These are phyloP conservation scores for Saitozyma sp. DNA, from an alignment of 768 basidiomycete genomes.

Conservation along the genomic window DNA sequence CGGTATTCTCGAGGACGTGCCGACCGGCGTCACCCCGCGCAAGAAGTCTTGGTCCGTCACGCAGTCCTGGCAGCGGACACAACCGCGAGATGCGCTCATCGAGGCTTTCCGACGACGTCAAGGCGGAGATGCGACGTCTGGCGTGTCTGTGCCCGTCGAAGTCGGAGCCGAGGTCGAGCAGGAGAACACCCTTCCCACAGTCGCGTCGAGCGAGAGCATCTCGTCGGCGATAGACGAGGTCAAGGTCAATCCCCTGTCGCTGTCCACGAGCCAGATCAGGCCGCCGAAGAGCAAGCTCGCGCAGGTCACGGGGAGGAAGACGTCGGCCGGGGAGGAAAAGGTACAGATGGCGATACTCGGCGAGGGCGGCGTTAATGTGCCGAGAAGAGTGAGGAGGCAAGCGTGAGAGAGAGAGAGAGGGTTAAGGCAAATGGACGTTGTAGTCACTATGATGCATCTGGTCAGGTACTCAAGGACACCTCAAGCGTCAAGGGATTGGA, in stretches of 20 bases:
- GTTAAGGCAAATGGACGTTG: too few relatives aligned
- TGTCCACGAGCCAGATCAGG: constrained; percentile 1
- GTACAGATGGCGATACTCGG: constrained; percentile 7
- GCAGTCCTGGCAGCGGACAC: constrained; percentile 41
- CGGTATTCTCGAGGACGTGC: constrained; percentile 46
- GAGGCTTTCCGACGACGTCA: constrained; percentile 6
- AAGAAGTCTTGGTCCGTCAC: constrained; percentile 47
- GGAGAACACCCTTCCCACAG: too few relatives aligned
- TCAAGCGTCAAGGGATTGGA: too few relatives aligned
- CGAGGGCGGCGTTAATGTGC: constrained; percentile 14
- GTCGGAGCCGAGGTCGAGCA: too few relatives aligned
- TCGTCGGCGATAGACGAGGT: too few relatives aligned
- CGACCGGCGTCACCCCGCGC: constrained; percentile 47
- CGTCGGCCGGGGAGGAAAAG: constrained; percentile 1
- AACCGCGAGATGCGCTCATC: constrained; percentile 32
- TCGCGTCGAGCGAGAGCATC: too few relatives aligned
- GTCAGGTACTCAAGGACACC: too few relatives aligned
- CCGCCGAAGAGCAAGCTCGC: constrained; percentile 2
- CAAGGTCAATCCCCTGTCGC: not conserved
- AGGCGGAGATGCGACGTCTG: too few relatives aligned
- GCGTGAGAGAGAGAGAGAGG: too few relatives aligned
- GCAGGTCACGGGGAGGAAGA: not conserved
- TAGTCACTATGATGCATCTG: too few relatives aligned
- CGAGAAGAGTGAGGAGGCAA: constrained; percentile 8
- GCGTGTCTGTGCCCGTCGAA: too few relatives aligned